Evolutionary conservation across 2,329 filamentous ascomycete genomes (phyloP), one percentile per base, ranked within the genome.

Genomic region (Pseudogymnoascus sp.): DNA sequence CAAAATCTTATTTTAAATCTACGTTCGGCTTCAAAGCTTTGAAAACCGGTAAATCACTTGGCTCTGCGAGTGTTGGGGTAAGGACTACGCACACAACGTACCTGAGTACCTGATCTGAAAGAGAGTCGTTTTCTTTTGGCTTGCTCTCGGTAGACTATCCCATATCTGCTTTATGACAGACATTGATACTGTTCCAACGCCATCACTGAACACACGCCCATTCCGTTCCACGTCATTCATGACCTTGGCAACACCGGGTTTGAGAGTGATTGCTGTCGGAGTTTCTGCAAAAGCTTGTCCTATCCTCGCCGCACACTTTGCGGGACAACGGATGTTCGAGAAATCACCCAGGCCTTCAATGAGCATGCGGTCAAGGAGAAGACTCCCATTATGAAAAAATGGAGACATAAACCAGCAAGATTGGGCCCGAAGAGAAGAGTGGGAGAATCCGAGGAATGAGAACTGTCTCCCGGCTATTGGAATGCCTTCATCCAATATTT

Each of bases 241-340:
- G 1, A 71, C 64, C 61, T 73, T 69, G 1, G 68, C 60, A 2
- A 71, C 69, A 11, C 37, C 64, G 4, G 62, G 66, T 18, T 69
- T 67, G 12, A 87, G 71, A 0, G 78, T 71, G 0, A 92, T 75
- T 0, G 87, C 82, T 41, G 78, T 85, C 1, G 83, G 83, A 0
- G 90, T 92, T 66, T 93, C 88, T 0, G 89, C 88, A 64, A 90
- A 95, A 0, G 87, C 87, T 66, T 84, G 82, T 5, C 82, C 81
- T 41, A 84, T 83, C 57, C 83, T 73, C 3, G 82, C 82, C 6
- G 82, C 82, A 65, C 82, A 84, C 63, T 82, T 82, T 6, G 82
- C 80, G 2, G 81, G 80, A 36, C 74, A 81, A 3, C 73, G 71
- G 50, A 86, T 81, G n/a, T 72, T 62, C 1, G 69, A 71, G 67